phyloP scores from a whole-genome alignment of 2,329 filamentous ascomycete species.

The Cercospora citrullina region DNA sequence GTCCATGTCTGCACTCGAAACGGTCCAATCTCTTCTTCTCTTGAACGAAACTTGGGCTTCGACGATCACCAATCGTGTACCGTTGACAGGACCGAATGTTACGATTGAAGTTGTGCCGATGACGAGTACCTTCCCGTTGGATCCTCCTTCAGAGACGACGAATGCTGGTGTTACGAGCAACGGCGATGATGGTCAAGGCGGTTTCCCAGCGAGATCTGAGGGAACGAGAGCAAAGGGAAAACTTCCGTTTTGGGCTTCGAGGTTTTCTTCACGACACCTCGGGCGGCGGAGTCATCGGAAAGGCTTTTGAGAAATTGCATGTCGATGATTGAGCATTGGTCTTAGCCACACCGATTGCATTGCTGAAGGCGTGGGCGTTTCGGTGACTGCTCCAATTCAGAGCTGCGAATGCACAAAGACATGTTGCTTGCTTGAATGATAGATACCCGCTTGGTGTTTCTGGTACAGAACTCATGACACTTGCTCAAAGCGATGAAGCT shows the following conservation, averaged over 20 bases:
- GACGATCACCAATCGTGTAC: constrained; percentile 10
- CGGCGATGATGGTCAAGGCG: not conserved
- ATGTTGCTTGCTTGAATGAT: not conserved
- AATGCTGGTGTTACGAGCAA: constrained; percentile 2
- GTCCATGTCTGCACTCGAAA: constrained; percentile 48
- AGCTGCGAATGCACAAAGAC: not conserved
- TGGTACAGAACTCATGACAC: not conserved
- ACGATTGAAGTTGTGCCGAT: constrained; percentile 23
- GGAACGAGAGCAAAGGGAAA: not conserved
- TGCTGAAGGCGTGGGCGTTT: not conserved
- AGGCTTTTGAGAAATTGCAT: not conserved
- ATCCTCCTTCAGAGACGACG: constrained; percentile 20
- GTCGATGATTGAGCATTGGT: not conserved
- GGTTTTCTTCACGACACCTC: not conserved
- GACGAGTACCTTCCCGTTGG: constrained; percentile 29
- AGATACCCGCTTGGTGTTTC: not conserved
- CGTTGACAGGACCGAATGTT: constrained; percentile 22
- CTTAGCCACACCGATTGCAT: not conserved
- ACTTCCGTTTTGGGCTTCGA: not conserved
- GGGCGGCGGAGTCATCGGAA: not conserved
- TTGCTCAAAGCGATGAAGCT: not conserved
- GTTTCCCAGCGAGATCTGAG: not conserved
- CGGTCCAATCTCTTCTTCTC: constrained; percentile 46
- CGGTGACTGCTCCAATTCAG: not conserved
- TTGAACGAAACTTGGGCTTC: constrained; percentile 16